A percentile compares a stretch with the other conserved stretches of the same genome.
Conservation (phyloP, 164 flowering plant genomes). For the Litsea cubeba region DNA sequence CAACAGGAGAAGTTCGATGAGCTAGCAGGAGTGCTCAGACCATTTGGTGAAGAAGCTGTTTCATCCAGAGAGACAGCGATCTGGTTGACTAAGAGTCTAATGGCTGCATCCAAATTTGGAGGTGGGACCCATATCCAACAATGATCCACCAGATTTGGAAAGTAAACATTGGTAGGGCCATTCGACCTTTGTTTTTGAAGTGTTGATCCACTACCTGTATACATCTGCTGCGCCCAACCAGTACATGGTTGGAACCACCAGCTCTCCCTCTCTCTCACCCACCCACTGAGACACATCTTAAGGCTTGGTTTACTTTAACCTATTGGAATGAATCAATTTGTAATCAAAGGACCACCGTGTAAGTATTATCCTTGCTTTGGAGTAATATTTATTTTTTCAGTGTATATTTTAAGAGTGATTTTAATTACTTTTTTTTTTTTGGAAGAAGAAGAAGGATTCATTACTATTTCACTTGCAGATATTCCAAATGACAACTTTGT, state of each 20-base stretch:
- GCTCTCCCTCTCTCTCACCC: neutral
- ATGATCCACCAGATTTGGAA: neutral
- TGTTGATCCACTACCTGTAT: neutral
- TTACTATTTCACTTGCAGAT: neutral
- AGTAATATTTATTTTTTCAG: neutral
- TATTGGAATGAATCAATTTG: neutral
- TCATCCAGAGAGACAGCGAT: slow-evolving; percentile 90
- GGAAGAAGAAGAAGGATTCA: neutral
- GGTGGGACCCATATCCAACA: slow-evolving; percentile 24
- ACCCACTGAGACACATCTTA: neutral
- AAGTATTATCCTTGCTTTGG: neutral
- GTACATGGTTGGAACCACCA: neutral
- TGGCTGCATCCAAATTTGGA: slow-evolving; percentile 44
- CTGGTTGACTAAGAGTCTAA: slow-evolving; percentile 81
- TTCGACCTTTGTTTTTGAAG: neutral
- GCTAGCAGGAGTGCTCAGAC: slow-evolving; percentile 69
- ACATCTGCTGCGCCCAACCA: neutral
- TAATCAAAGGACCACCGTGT: neutral
- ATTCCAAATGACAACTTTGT: neutral
- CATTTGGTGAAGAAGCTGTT: slow-evolving; percentile 70
- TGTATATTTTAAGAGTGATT: neutral
- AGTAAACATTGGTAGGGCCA: neutral
- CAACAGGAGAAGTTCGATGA: slow-evolving; percentile 71
- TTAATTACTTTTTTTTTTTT: too few relatives aligned
- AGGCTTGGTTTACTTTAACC: neutral